Conservation (phyloP, 75 land plant genomes). For the Selaginella moellendorffii region DNA sequence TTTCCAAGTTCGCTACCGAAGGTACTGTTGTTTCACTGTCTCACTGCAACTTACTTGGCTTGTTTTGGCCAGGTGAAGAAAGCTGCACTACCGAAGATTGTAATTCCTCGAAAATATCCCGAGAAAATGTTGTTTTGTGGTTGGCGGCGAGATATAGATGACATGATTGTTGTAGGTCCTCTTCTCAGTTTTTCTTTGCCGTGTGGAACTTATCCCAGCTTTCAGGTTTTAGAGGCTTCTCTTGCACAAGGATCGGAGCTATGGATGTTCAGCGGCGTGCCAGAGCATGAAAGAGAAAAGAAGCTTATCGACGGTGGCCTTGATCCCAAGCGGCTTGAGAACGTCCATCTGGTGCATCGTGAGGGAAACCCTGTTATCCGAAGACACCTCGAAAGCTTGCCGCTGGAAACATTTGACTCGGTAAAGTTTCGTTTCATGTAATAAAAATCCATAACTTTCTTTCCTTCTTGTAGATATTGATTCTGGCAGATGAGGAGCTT, state of each 20-base stretch:
- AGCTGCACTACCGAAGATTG: slow-evolving; percentile 19
- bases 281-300: slow-evolving; percentile 39
- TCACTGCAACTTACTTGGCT: slow-evolving; percentile 1
- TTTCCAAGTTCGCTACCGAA: slow-evolving; percentile 34
- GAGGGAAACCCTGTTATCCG: slow-evolving; percentile 48
- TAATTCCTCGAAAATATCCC: slow-evolving; percentile 39
- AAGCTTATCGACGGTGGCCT: slow-evolving; percentile 39
- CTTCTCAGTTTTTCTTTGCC: background rate
- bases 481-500: slow-evolving; percentile 63
- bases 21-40: slow-evolving; percentile 18
- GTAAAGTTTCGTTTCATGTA: slow-evolving; percentile 15
- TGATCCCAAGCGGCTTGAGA: slow-evolving; percentile 24
- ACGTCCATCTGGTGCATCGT: slow-evolving; percentile 34
- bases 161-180: slow-evolving; percentile 60
- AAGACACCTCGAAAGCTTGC: slow-evolving; percentile 53
- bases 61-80: slow-evolving; percentile 33
- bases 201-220: background rate
- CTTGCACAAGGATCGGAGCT: slow-evolving; percentile 42
- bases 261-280: slow-evolving; percentile 54
- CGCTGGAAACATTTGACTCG: slow-evolving; percentile 72
- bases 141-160: slow-evolving; percentile 83
- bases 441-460: background rate
- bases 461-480: slow-evolving; percentile 43
- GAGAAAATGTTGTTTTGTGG: slow-evolving; percentile 83
- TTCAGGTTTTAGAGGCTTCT: slow-evolving; percentile 28